Evolutionary conservation across 1,284 basidiomycete genomes (phyloP).

Genomic region (Ceratobasidium sp.): DNA sequence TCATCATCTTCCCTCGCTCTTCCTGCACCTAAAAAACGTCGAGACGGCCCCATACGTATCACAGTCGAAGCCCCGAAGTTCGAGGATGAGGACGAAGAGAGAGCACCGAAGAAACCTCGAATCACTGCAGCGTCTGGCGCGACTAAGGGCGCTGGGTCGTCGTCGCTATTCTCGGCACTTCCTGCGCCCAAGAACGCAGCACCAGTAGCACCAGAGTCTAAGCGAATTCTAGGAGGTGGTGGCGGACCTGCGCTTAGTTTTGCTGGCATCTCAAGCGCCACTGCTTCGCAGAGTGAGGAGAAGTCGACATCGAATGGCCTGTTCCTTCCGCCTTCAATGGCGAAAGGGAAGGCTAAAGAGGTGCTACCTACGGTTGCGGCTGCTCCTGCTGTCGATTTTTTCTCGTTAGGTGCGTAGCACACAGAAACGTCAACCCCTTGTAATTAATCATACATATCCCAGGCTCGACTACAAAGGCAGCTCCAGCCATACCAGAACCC

Average conservation of each 20-base stretch:
- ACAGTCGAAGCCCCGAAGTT: constrained; percentile 72
- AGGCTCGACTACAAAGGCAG: constrained; percentile 48
- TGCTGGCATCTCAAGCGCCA: constrained; percentile 53
- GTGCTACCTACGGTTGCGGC: constrained; percentile 50
- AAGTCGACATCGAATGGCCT: constrained; percentile 31
- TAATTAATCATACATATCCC: constrained; percentile 1
- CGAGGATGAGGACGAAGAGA: constrained; percentile 61
- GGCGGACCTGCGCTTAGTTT: constrained; percentile 69
- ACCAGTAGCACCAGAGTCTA: constrained; percentile 55
- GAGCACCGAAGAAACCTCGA: constrained; percentile 64
- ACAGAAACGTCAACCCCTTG: neutral
- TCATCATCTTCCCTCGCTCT: constrained; percentile 50
- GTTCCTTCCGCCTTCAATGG: constrained; percentile 51
- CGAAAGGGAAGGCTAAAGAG: constrained; percentile 45
- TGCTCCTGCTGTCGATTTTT: constrained; percentile 69
- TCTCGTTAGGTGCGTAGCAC: constrained; percentile 62
- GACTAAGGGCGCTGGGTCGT: constrained; percentile 64
- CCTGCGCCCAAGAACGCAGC: constrained; percentile 75
- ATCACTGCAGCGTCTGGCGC: constrained; percentile 54
- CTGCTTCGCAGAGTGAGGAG: constrained; percentile 21
- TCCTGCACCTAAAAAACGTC: constrained; percentile 54
- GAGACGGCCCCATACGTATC: constrained; percentile 69
- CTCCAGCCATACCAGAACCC: constrained; percentile 47
- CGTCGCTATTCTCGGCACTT: constrained; percentile 75
- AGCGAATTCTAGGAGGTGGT: constrained; percentile 73